Base-by-base conservation (phyloP, 2,329 filamentous ascomycete genomes). In the Pestalotiopsis sp. region DNA sequence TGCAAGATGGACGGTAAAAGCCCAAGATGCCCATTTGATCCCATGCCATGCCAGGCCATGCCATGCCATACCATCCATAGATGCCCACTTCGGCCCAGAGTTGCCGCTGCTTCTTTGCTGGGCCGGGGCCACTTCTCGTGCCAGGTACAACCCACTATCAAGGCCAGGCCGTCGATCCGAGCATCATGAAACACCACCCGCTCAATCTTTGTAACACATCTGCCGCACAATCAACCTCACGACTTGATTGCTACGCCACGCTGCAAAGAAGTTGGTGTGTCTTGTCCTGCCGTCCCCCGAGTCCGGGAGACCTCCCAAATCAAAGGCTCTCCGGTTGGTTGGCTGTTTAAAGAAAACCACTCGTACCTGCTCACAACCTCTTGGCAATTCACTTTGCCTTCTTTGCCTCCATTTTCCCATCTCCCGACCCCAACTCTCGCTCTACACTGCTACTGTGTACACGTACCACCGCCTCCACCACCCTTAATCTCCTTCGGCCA, bases 131-230 rank as follows among this genome's bases (percentile, higher is more conserved):
- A 61, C 59, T 36, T 27, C 59, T 36, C 38, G 39, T 27, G 27
- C 23, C 27, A 62, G n/a, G 60, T 14, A 62, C 27, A 62, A n/a
- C 38, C 39, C 64, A 41, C 64, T 17, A 17, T 25, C 41, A 52
- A 52, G 45, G 45, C 31, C 27, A 60, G 58, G 9, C 56, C 39
- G 56, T 59, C n/a, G 52, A 60, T 13, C 64, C 64, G 52, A 59
- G 36, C 66, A 57, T 11, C 41, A 56, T 73, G 72, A 73, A 73
- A 73, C 72, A 65, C 66, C 64, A 45, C 66, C 45, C 45, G 45
- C 45, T 6, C n/a, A 52, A 52, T n/a, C 31, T 64, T 68, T 73
- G 72, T 73, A 71, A 72, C 71, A 73, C 66, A 66, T 73, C 66
- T 73, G 72, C 72, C 72, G 72, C 72, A 73, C 70, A 67, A 68